Evolutionary conservation across 352 stramenopile species (phyloP).

Genomic region (Pythium insidiosum): DNA sequence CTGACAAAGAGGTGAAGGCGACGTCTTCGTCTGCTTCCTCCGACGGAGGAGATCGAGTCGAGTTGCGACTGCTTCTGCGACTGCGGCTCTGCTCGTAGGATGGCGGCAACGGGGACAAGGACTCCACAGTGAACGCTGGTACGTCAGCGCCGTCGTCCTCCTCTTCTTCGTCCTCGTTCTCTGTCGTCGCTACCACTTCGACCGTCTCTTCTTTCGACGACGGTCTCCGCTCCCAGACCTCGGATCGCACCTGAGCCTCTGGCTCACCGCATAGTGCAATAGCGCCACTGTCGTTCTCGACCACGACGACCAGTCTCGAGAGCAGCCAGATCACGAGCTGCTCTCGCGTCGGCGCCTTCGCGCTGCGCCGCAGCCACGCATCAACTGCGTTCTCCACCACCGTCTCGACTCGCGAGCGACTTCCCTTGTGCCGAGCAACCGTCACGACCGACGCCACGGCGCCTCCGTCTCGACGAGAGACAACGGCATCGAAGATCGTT

Average conservation of each 20-base stretch:
- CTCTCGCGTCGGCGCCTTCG: slow-evolving; percentile 29
- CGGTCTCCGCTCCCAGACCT: too few species aligned
- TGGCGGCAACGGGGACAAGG: too few species aligned
- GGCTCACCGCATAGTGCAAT: too few species aligned
- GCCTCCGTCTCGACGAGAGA: too few species aligned
- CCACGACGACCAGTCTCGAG: slow-evolving; percentile 28
- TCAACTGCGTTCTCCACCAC: slow-evolving; percentile 27
- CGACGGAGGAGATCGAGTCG: background rate
- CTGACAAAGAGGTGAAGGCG: too few species aligned
- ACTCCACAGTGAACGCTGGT: background rate
- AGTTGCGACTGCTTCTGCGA: background rate
- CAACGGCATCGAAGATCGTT: too few species aligned
- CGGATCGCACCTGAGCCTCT: too few species aligned
- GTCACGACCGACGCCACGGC: too few species aligned
- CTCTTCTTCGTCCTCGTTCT: slow-evolving; percentile 1
- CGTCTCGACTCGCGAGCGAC: background rate
- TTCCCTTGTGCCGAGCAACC: too few species aligned
- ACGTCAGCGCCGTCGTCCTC: background rate
- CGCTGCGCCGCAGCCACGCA: too few species aligned
- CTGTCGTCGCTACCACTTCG: background rate
- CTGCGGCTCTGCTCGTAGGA: too few species aligned
- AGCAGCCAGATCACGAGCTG: slow-evolving; percentile 54
- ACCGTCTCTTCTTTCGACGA: background rate
- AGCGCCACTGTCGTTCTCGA: too few species aligned
- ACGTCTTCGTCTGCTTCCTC: background rate